These are phyloP conservation scores for Suillus bovinus DNA, from an alignment of 768 basidiomycete species.

Conservation along the genomic window DNA sequence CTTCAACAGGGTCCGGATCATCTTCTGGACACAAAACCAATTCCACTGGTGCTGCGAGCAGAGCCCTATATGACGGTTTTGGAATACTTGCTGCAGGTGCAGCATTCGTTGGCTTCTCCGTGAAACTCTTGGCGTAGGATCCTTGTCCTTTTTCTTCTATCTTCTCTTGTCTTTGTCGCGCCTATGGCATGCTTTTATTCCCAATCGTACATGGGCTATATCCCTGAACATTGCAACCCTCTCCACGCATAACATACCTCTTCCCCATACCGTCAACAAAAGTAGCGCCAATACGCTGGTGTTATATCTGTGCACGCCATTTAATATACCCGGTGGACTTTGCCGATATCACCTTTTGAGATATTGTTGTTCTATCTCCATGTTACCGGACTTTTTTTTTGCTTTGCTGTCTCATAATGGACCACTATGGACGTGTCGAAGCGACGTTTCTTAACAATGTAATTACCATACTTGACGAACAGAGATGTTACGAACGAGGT, in stretches of 20 bases:
- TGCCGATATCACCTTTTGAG: background rate
- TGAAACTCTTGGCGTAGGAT: conserved; percentile 23
- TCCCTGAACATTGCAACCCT: background rate
- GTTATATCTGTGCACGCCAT: background rate
- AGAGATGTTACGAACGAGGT: background rate
- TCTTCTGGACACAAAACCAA: background rate
- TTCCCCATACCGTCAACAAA: too few species aligned
- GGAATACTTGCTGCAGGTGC: conserved; percentile 18
- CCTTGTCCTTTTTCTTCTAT: too few species aligned
- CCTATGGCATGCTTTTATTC: background rate
- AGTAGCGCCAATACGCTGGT: background rate
- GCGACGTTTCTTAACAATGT: background rate
- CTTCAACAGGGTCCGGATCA: conserved; percentile 12
- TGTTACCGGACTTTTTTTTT: background rate
- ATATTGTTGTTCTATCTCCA: background rate
- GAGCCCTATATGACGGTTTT: conserved; percentile 6
- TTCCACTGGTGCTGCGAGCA: conserved; percentile 8
- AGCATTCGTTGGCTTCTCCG: conserved; percentile 14
- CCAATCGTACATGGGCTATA: background rate
- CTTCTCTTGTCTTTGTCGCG: too few species aligned
- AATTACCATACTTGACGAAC: conserved; percentile 2
- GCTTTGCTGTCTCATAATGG: background rate
- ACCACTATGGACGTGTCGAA: background rate
- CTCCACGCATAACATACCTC: background rate
- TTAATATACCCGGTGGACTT: background rate